These are phyloP conservation scores for Mucor lusitanicus DNA, from an alignment of 371 early-diverging fungal species.

Conservation along the genomic window DNA sequence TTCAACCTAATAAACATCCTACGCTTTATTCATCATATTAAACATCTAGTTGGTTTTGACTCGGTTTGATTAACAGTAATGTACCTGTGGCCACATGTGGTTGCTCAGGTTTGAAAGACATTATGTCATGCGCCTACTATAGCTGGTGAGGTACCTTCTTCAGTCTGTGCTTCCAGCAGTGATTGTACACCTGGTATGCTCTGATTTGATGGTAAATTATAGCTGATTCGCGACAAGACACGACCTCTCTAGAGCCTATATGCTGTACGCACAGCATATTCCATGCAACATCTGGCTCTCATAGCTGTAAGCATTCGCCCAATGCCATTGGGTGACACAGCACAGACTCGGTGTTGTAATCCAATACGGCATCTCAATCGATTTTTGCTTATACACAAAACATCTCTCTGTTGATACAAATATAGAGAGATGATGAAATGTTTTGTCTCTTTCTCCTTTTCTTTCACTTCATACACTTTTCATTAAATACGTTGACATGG, in stretches of 20 bases:
- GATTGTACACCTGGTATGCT: not conserved
- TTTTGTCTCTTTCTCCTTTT: not conserved
- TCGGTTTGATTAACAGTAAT: not conserved
- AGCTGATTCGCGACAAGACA: too few species aligned
- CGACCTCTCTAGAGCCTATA: too few species aligned
- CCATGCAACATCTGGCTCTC: too few species aligned
- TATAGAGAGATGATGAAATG: not conserved
- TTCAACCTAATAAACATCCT: constrained; percentile 1
- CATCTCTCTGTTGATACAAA: not conserved
- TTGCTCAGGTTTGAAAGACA: not conserved
- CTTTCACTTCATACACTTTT: not conserved
- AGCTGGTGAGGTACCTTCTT: not conserved
- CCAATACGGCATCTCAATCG: not conserved
- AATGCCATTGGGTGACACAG: not conserved
- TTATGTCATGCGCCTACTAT: not conserved
- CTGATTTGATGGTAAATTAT: too few species aligned
- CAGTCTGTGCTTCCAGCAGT: not conserved
- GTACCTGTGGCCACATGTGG: not conserved
- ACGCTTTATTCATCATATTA: not conserved
- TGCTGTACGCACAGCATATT: too few species aligned
- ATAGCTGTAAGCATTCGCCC: not conserved
- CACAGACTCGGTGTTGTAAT: not conserved
- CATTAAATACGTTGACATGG: not conserved
- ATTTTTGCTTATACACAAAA: not conserved
- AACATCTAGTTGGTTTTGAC: not conserved